Percentiles rank a stretch among this genome's conserved stretches.
Conservation (phyloP, 2,329 filamentous ascomycete genomes). For the Epichloe festucae region DNA sequence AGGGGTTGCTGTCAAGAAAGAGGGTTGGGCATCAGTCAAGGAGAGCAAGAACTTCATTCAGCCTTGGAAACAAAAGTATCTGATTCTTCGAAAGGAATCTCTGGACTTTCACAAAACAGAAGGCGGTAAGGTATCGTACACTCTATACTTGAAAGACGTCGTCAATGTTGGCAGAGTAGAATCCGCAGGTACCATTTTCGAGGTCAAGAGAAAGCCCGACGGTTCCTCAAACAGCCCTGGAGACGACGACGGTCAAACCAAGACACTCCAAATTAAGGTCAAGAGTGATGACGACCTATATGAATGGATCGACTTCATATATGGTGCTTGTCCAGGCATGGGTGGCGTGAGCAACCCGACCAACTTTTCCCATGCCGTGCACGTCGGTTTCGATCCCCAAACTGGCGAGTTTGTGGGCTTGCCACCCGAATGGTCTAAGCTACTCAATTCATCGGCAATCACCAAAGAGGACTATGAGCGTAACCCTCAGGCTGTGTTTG, state of each 20-base stretch:
- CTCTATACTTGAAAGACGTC: conserved; percentile 75
- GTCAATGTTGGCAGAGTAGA: conserved; percentile 85
- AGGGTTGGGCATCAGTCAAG: conserved; percentile 76
- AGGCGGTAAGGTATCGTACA: conserved; percentile 75
- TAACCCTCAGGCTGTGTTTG: conserved; percentile 76
- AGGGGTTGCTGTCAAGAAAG: conserved; percentile 63
- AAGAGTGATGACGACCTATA: conserved; percentile 95
- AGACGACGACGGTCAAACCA: conserved; percentile 67
- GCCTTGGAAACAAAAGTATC: conserved; percentile 79
- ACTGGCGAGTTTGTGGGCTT: conserved; percentile 91
- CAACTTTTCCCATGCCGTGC: conserved; percentile 93
- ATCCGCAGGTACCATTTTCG: conserved; percentile 81
- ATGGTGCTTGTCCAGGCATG: conserved; percentile 92
- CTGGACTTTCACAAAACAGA: conserved; percentile 92
- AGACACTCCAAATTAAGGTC: conserved; percentile 81
- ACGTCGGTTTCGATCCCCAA: conserved; percentile 92
- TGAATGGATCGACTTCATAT: conserved; percentile 97
- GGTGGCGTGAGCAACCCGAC: conserved; percentile 96
- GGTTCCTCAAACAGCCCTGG: conserved; percentile 57
- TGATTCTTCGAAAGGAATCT: conserved; percentile 84
- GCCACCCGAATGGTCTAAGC: conserved; percentile 92
- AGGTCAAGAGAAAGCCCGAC: conserved; percentile 68
- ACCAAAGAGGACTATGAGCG: conserved; percentile 98
- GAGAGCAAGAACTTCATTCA: conserved; percentile 80
- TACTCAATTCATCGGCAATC: conserved; percentile 90